Evolutionary conservation across 2,329 filamentous ascomycete genomes (phyloP), one percentile per base, ranked within the genome.

Genomic region (Cryphonectria parasitica): DNA sequence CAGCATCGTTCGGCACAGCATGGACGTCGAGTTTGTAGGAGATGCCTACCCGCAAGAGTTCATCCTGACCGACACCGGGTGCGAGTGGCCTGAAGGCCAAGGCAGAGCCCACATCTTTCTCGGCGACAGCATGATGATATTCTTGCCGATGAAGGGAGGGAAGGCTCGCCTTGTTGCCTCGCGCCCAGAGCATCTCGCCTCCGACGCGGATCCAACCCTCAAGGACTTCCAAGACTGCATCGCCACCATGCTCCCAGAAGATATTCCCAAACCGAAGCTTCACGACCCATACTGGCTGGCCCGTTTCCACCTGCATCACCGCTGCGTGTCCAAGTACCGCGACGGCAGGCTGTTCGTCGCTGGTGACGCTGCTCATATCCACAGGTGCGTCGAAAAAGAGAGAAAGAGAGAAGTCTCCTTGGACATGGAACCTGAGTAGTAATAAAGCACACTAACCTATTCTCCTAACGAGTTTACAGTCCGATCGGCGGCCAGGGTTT

Each of bases 361-460:
- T 2, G 87, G 87, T n/a, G 87, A 89, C 70, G 86, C 87, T 10
- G 86, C 85, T 0, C 87, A 89, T 71, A 86, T 86, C 13, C 87
- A 89, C 74, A 85, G 58, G 58, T 61, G 58, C 34, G 34, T 61
- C 22, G 43, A 49, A 7, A 22, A 22, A 19, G 43, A 49, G 17
- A 11, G 10, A 11, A 11, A 13, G 36, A 11, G 36, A 11, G 11
- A 39, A 11, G 36, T 39, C 36, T 39, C 36, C 36, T 39, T 39
- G 11, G 36, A 11, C 3, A 39, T 39, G 36, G 11, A 39, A 39
- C 10, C 41, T 17, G 41, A 3, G 41, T 15, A 43, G 3, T 43
- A 3, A 43, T 39, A 11, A 39, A 39, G n/a, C 36, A 43, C 15
- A 43, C 41, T 43, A 43, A 60, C 7, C 19, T 60, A 22, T 34